Evolutionary conservation across 495 filamentous ascomycete genomes (phyloP), one percentile per base, ranked within the genome.

Genomic region (Penicillium roqueforti): DNA sequence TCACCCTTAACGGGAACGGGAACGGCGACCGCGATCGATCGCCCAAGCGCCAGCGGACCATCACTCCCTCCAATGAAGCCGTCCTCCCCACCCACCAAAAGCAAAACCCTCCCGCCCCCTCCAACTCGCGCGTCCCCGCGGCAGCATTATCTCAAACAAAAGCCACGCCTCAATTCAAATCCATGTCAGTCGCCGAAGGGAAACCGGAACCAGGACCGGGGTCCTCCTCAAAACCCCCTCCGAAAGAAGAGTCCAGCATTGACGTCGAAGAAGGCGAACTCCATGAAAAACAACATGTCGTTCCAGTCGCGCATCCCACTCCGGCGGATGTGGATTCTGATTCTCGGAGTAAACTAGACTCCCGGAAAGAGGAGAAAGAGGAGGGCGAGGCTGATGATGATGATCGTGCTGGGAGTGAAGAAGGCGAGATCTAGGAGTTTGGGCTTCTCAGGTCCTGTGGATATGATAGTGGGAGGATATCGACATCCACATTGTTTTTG

Each of bases 31-130:
- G 8, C 4, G 57, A 53, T 28, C 68, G 66, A 20, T 75, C 74
- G 0, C 71, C 72, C 1, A 77, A 77, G 53, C 73, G 75, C 31
- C 69, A 67, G 26, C 70, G 75, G 6, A 64, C 65, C n/a, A 56
- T 63, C 3, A 68, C 68, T 3, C 61, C 68, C 11, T 59, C 51
- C 9, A 57, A 53, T 11, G 50, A 41, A 20, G 19, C 16, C 18
- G 36, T 0, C 10, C 28, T 13, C n/a, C 40, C 31, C 3, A 34
- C 26, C 6, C 28, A n/a, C 4, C 38, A 32, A 34, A 26, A 49
- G 6, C 28, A 50, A 49, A 5, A 43, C 50, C 51, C 50, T 3
- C 26, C 51, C 11, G 45, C 53, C 13, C 39, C 54, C 22, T 40
- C 57, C 37, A 58, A 47, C 3, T 51, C 63, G 22, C 63, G 63